Base-by-base conservation (phyloP, 2,329 filamentous ascomycete species). In the Aureobasidium mangrovei region DNA sequence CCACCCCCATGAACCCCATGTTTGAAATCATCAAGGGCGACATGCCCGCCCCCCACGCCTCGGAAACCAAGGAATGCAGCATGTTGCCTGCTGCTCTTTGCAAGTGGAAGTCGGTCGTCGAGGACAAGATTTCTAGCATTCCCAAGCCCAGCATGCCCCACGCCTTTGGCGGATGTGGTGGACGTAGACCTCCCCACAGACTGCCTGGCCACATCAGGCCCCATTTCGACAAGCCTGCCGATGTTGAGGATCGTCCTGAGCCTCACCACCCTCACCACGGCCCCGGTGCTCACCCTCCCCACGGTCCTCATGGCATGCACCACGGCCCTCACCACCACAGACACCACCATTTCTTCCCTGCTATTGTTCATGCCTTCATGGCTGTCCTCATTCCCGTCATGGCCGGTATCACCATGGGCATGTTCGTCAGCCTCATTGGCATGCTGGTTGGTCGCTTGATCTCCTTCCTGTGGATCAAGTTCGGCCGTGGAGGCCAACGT, bases 371-470 rank as follows among this genome's bases (percentile, higher is more conserved):
- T 61, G 74, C 85, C 47, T 74, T 78, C 58, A 73, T 81, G 36
- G 80, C 84, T 58, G 77, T 89, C 42, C 67, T 88, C 45, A 73
- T 88, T 38, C 85, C 86, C 1, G 74, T 88, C 52, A 70, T 85
- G 51, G 76, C 88, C 59, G 86, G 86, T 56, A 76, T 88, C 59
- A 76, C 81, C 27, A 82, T 83, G 42, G 86, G 85, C 63, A 77
- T 88, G 53, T 75, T 77, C 31, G 81, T 84, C 59, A 85, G 84
- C 68, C 67, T 86, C 39, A 65, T 88, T 44, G 84, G 82, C 53
- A 84, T 88, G 77, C 70, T 83, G 55, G 67, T 85, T 39, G 84
- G 83, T 58, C 82, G 79, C 48, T 61, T 84, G 52, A 72, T 82
- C 53, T 76, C 84, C 49, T 80, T 79, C 56, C 47, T 83, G 28